Evolutionary conservation across 345 rosid species (phyloP).

Genomic region (Camelina laxa): DNA sequence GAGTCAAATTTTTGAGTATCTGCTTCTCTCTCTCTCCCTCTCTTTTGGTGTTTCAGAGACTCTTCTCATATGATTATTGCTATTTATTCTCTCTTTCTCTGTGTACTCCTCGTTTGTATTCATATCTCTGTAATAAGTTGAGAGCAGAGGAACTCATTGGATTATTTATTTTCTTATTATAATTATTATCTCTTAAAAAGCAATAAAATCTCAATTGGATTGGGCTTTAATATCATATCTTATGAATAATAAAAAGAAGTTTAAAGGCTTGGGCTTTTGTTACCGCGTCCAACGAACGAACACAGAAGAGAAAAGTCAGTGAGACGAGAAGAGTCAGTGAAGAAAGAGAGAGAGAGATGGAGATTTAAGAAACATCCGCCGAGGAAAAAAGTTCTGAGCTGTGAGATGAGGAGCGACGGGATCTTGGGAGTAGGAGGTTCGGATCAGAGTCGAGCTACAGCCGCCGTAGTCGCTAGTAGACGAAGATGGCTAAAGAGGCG

Average conservation of each 20-base stretch:
- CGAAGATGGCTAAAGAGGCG: slow-evolving; percentile 65
- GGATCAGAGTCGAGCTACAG: slow-evolving; percentile 38
- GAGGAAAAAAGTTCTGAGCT: background rate
- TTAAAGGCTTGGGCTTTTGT: slow-evolving; percentile 22
- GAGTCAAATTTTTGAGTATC: slow-evolving; percentile 25
- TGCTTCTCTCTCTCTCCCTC: background rate
- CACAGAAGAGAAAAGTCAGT: background rate
- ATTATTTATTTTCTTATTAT: too few species aligned
- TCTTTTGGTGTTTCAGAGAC: slow-evolving; percentile 20
- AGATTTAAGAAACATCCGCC: background rate
- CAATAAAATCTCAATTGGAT: background rate
- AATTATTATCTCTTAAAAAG: background rate
- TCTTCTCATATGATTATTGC: slow-evolving; percentile 22
- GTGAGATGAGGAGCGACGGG: slow-evolving; percentile 65
- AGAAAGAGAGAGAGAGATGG: background rate
- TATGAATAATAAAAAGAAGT: background rate
- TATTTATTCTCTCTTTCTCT: slow-evolving; percentile 5
- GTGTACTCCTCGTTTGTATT: too few species aligned
- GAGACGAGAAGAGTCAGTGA: too few species aligned
- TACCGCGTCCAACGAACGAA: background rate
- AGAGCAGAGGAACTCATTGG: background rate
- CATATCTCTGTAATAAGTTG: background rate
- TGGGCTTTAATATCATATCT: slow-evolving; percentile 1
- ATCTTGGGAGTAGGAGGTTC: slow-evolving; percentile 66
- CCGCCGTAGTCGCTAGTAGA: slow-evolving; percentile 35